Base-by-base conservation (phyloP, 345 rosid species). In the Euclidium syriacum region DNA sequence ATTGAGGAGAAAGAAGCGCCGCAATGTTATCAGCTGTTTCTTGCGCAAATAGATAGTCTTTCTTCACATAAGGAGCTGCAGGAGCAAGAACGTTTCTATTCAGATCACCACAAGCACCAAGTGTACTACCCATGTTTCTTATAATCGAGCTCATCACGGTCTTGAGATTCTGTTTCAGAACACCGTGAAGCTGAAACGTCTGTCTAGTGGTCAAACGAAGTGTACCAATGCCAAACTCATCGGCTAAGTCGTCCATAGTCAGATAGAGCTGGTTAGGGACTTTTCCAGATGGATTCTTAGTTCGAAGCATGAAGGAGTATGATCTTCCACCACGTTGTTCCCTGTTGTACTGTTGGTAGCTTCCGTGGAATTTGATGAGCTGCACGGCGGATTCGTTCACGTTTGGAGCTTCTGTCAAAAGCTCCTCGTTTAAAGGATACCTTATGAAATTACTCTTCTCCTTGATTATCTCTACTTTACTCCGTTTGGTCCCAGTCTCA, bases 111-210 rank as follows among this genome's bases (percentile, higher is more conserved):
- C 99, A 94, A 0, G 99, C 99, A 54, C 99, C 99, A 12, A 94
- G 85, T 39, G 99, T 94, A 10, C 97, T 87, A 30, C 99, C 96
- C 97, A 87, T 90, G 71, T 75, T 90, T 43, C 23, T 79, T 43
- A 94, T 84, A 42, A 94, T 87, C 12, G 78, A 80, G 65, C 95
- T 83, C 97, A 94, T 94, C 23, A 90, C 99, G 0, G 96, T 86
- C 77, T 88, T 90, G 48, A 94, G 96, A 74, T 94, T 66, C 85
- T 90, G 76, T 82, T 94, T 94, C 63, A 94, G 19, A 49, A 94
- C 97, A 24, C 99, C 99, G 50, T 94, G 99, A 27, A 94, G 96
- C 80, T 94, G 99, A 75, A 94, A 94, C 6, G 99, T 90, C 58
- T 94, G 99, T 62, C 99, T 81, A 3, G 97, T 94, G 10, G 99